phyloP scores from a whole-genome alignment of 257 asterid species.

The Echites panduratus region DNA sequence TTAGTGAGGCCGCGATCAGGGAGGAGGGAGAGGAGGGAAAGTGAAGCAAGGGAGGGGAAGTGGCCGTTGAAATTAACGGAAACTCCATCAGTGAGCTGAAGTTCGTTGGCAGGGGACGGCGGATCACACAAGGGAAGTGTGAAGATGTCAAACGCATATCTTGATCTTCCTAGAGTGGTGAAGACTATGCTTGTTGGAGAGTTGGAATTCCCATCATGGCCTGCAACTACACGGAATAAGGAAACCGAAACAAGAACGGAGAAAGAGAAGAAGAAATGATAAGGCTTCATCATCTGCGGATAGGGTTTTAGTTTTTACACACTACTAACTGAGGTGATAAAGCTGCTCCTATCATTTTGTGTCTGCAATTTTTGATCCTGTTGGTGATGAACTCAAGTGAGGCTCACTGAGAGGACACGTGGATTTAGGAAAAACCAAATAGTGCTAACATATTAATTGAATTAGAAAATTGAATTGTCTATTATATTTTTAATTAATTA shows the following conservation, averaged over 20 bases:
- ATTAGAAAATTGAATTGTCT: too few species aligned
- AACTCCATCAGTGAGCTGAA: slow-evolving; percentile 63
- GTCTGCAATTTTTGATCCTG: too few species aligned
- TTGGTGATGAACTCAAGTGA: too few species aligned
- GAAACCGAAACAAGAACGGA: slow-evolving; percentile 14
- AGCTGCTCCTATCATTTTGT: too few species aligned
- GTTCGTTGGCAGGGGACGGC: slow-evolving; percentile 25
- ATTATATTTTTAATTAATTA: too few species aligned
- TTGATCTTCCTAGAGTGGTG: slow-evolving; percentile 59
- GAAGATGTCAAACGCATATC: slow-evolving; percentile 68
- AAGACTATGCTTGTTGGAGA: slow-evolving; percentile 41
- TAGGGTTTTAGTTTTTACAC: too few species aligned
- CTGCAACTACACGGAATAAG: slow-evolving; percentile 11
- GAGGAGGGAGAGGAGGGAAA: slow-evolving; percentile 26
- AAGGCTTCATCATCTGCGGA: not conserved
- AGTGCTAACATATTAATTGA: too few species aligned
- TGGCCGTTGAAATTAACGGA: slow-evolving; percentile 80
- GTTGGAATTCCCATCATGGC: slow-evolving; percentile 17
- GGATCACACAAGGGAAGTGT: slow-evolving; percentile 30
- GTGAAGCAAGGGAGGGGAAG: slow-evolving; percentile 44
- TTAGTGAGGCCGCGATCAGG: slow-evolving; percentile 18
- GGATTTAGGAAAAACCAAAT: too few species aligned
- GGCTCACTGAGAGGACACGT: too few species aligned
- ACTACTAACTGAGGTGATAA: too few species aligned
- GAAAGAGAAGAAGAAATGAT: slow-evolving; percentile 15